These are phyloP conservation scores for Proliferodiscus dingleyae DNA, from an alignment of 2,329 filamentous ascomycete genomes.

Conservation along the genomic window DNA sequence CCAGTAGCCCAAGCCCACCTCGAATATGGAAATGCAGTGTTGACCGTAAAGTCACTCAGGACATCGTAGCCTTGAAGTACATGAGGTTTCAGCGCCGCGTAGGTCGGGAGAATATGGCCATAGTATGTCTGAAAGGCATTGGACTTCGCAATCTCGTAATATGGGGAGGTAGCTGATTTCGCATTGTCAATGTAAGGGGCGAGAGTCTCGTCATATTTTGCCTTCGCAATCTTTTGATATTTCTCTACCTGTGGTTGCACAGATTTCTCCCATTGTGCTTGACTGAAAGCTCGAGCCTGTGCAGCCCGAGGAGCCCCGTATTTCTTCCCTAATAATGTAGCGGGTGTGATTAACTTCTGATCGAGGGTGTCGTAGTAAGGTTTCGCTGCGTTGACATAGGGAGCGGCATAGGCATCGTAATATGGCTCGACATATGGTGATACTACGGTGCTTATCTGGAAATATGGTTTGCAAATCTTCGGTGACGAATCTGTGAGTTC, in stretches of 20 bases:
- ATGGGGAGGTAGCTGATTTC: conserved; percentile 57
- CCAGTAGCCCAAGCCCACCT: conserved; percentile 66
- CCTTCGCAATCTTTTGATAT: conserved; percentile 55
- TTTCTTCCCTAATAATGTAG: conserved; percentile 59
- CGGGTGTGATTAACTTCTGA: conserved; percentile 63
- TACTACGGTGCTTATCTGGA: conserved; percentile 56
- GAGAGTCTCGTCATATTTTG: conserved; percentile 65
- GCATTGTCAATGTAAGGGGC: conserved; percentile 68
- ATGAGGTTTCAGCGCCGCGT: conserved; percentile 70
- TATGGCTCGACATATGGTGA: conserved; percentile 77
- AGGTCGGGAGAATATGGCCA: conserved; percentile 69
- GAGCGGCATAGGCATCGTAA: conserved; percentile 77
- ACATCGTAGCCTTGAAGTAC: conserved; percentile 62
- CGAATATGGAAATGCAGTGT: conserved; percentile 67
- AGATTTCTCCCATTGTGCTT: conserved; percentile 72
- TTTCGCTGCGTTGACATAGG: conserved; percentile 70
- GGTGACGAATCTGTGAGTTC: conserved; percentile 67
- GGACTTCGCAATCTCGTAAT: conserved; percentile 62
- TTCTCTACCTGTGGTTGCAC: conserved; percentile 69
- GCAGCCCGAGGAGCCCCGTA: conserved; percentile 72
- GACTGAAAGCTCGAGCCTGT: conserved; percentile 60
- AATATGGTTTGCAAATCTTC: conserved; percentile 78
- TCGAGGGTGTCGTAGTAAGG: conserved; percentile 68
- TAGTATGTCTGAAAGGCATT: conserved; percentile 66
- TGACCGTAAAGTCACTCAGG: conserved; percentile 61